These are phyloP conservation scores for Aspergillus fumigatiaffinis DNA, from an alignment of 2,329 filamentous ascomycete species.

Conservation along the genomic window DNA sequence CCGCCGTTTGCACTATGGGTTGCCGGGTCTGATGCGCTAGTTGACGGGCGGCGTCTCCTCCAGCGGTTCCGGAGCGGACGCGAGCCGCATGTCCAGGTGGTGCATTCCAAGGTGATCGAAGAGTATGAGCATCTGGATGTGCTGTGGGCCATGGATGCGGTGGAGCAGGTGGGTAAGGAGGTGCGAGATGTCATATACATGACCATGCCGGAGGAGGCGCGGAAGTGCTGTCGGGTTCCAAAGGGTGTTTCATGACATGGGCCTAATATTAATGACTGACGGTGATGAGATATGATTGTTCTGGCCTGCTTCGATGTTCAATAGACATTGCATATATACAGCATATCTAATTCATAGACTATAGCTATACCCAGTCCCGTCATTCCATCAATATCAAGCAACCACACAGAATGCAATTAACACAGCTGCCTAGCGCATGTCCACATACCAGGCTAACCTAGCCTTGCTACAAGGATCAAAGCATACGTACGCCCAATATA, in stretches of 20 bases:
- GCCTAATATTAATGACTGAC: background rate
- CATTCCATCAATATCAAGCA: no score
- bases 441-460: background rate
- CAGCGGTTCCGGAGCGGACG: conserved; percentile 69
- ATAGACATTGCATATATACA: background rate
- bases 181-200: conserved; percentile 80
- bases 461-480: background rate
- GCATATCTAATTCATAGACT: background rate
- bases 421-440: background rate
- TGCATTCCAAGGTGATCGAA: conserved; percentile 77
- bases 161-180: conserved; percentile 78
- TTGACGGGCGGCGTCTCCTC: conserved; percentile 74
- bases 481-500: background rate
- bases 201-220: conserved; percentile 57
- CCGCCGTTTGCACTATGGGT: conserved; percentile 90
- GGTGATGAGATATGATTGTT: background rate
- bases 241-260: conserved; percentile 35
- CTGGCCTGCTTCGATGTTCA: background rate
- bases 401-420: background rate
- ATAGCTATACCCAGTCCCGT: background rate
- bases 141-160: conserved; percentile 87
- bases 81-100: conserved; percentile 76
- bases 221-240: conserved; percentile 60
- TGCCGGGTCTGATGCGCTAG: conserved; percentile 74
- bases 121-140: conserved; percentile 94